Percentiles rank a stretch among this genome's conserved stretches.
Evolutionary conservation across 441 rosid genomes (phyloP).

Genomic region (Manihot esculenta): DNA sequence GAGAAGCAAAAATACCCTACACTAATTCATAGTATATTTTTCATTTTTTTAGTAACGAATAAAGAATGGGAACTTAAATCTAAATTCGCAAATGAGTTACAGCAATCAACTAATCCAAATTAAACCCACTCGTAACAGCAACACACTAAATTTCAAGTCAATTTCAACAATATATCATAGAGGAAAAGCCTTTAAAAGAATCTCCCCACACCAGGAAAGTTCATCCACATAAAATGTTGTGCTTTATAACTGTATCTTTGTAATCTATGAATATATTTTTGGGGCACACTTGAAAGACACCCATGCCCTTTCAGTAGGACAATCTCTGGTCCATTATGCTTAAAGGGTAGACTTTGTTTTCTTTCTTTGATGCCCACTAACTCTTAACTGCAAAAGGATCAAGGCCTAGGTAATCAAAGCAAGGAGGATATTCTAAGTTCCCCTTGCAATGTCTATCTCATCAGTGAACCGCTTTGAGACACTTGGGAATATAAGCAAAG

Average conservation of each 20-base stretch:
- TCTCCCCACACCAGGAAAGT: constrained; percentile 18
- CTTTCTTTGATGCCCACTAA: constrained; percentile 1
- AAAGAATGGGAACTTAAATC: no score
- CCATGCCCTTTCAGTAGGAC: not conserved
- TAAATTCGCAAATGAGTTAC: no score
- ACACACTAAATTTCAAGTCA: constrained; percentile 43
- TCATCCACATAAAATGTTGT: constrained; percentile 20
- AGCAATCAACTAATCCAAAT: no score
- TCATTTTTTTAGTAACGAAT: no score
- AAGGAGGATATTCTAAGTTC: constrained; percentile 27
- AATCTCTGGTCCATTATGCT: not conserved
- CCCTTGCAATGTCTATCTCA: not conserved
- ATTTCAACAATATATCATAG: constrained; percentile 22
- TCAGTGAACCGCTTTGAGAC: no score
- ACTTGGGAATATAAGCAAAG: constrained; percentile 7
- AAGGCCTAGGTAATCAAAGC: not conserved
- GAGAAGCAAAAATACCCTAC: constrained; percentile 20
- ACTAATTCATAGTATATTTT: no score
- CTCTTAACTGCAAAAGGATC: no score
- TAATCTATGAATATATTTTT: not conserved
- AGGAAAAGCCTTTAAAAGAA: constrained; percentile 6
- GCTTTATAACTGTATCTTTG: constrained; percentile 10
- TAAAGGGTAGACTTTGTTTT: constrained; percentile 3
- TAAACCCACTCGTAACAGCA: no score
- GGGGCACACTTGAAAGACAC: constrained; percentile 1